Conservation (phyloP, 2,329 filamentous ascomycete genomes). For the Bipolaris zeicola region DNA sequence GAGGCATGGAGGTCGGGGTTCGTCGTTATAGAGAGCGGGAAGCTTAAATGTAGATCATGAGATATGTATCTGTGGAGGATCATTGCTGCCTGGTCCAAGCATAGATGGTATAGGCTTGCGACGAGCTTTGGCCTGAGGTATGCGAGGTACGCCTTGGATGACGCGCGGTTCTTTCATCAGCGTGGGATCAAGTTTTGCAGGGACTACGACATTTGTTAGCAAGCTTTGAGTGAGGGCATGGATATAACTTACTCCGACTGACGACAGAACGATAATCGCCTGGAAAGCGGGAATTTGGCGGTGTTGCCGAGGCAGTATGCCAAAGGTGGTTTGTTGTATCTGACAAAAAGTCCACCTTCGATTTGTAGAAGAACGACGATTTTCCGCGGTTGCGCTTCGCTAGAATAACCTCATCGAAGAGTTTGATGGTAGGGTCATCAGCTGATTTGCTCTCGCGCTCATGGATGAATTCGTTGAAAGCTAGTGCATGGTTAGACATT, state of each 20-base stretch:
- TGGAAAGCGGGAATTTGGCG: conserved; percentile 60
- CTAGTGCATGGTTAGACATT: conserved; percentile 43
- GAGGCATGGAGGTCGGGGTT: conserved; percentile 24
- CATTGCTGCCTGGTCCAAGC: conserved; percentile 41
- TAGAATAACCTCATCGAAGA: conserved; percentile 84
- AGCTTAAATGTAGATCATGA: conserved; percentile 26
- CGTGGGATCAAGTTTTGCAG: conserved; percentile 80
- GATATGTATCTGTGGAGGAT: conserved; percentile 31
- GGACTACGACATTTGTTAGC: conserved; percentile 65
- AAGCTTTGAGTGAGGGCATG: neutral
- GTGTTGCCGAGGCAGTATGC: conserved; percentile 67
- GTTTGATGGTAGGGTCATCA: conserved; percentile 68
- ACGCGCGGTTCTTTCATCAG: conserved; percentile 91
- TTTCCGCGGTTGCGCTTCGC: conserved; percentile 75
- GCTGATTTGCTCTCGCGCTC: conserved; percentile 72
- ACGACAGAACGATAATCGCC: conserved; percentile 60
- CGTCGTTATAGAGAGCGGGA: conserved; percentile 24
- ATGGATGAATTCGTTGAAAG: conserved; percentile 84
- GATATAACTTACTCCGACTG: conserved; percentile 52
- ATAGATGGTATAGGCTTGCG: conserved; percentile 56
- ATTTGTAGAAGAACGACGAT: conserved; percentile 67
- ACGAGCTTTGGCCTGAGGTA: conserved; percentile 56
- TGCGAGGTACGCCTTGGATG: conserved; percentile 82
- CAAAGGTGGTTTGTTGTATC: conserved; percentile 81
- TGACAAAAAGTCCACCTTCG: conserved; percentile 64